Evolutionary conservation across 2,329 filamentous ascomycete species (phyloP), one percentile per base, ranked within the genome.

Genomic region (Sporothrix pallida): DNA sequence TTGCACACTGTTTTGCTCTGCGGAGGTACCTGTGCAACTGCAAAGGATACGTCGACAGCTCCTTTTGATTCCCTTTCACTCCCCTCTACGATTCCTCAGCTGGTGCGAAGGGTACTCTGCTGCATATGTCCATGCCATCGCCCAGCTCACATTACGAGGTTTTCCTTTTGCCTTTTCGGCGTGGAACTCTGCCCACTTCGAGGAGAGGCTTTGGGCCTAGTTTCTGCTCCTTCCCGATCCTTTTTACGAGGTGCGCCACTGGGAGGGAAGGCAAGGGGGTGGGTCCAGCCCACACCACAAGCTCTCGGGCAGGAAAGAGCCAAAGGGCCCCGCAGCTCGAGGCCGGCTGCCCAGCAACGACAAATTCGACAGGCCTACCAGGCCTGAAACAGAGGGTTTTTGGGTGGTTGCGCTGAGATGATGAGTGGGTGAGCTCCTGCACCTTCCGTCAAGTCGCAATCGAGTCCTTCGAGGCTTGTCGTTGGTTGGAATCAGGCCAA

Each of bases 341-440:
- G 37, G 26, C 62, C 26, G 70, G 71, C 73, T 74, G 70, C 70
- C 73, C 71, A 60, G 73, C 73, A 74, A 74, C 73, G 69, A 44
- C 56, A 42, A 52, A 23, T 44, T 56, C 17, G 48, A 23, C 50
- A 60, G 52, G 52, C 69, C 54, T 60, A 26, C 13, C 50, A 60
- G 52, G 52, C 69, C 54, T 60, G 69, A 46, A 71, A 60, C 69
- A 58, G 20, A 46, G 31, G 6, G 23, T 5, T 56, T 56, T 31
- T 65, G 37, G 37, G 9, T 65, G 37, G 42, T 23, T 65, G 60
- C 60, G 44, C 31, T 67, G 62, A 67, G 52, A 54, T 65, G 60
- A 42, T n/a, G 31, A 62, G 26, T 62, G 31, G 31, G 58, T 15
- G 17, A 63, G 58, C 31, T 44, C 7, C 58, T 63, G 42, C 62